These are phyloP conservation scores for Triangularia verruculosa DNA, from an alignment of 2,329 filamentous ascomycete species.

Conservation along the genomic window DNA sequence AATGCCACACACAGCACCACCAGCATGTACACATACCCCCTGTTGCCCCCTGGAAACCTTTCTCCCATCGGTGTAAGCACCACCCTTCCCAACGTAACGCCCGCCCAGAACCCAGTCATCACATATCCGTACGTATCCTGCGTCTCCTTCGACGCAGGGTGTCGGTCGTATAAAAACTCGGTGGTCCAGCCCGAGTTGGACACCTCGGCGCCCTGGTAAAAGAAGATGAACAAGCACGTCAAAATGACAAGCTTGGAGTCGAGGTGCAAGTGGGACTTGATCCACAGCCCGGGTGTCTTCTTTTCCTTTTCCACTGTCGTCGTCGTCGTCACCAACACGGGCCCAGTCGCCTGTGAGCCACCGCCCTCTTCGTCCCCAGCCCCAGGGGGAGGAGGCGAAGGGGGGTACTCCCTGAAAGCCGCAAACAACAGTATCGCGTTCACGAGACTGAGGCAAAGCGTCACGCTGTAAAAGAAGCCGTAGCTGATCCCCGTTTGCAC, in stretches of 20 bases:
- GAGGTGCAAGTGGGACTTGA: slow-evolving; percentile 48
- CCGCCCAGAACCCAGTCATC: slow-evolving; percentile 67
- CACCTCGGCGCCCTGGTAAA: slow-evolving; percentile 82
- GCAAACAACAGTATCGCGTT: slow-evolving; percentile 60
- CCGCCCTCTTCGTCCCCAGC: not conserved
- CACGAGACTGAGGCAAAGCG: slow-evolving; percentile 54
- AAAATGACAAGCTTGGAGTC: slow-evolving; percentile 62
- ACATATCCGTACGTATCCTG: slow-evolving; percentile 70
- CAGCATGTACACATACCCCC: slow-evolving; percentile 62
- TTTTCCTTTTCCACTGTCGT: not conserved
- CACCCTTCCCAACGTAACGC: slow-evolving; percentile 75
- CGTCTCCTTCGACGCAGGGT: slow-evolving; percentile 52
- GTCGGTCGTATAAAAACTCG: slow-evolving; percentile 71
- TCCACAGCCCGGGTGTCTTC: not conserved
- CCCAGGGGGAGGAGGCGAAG: slow-evolving; percentile 46
- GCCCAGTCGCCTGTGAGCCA: not conserved
- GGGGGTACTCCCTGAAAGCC: slow-evolving; percentile 67
- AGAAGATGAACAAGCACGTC: slow-evolving; percentile 78
- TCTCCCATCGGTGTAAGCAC: slow-evolving; percentile 64
- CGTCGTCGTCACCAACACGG: not conserved
- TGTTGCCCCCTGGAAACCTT: slow-evolving; percentile 60
- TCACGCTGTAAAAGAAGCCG: slow-evolving; percentile 71
- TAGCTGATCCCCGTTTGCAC: slow-evolving; percentile 57
- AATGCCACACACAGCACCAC: slow-evolving; percentile 61
- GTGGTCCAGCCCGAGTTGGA: slow-evolving; percentile 85